Percentiles rank a stretch among this genome's conserved stretches.
Evolutionary conservation across 2,329 filamentous ascomycete genomes (phyloP).

Genomic region (Aaosphaeria arxii): DNA sequence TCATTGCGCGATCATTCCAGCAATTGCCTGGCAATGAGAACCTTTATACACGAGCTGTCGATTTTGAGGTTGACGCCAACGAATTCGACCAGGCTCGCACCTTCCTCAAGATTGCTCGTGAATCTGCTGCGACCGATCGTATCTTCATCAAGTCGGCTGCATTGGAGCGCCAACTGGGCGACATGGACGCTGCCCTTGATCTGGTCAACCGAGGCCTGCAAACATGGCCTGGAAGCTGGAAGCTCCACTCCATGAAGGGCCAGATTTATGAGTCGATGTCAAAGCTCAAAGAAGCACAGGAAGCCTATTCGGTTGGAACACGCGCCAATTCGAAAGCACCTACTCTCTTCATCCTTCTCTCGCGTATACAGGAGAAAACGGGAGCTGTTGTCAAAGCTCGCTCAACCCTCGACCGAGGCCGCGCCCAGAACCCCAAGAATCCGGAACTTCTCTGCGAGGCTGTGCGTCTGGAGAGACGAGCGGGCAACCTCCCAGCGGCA

Average conservation of each 20-base stretch:
- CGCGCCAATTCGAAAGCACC: slow-evolving; percentile 82
- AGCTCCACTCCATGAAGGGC: slow-evolving; percentile 98
- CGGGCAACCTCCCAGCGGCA: slow-evolving; percentile 78
- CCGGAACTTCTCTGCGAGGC: slow-evolving; percentile 87
- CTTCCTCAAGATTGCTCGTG: slow-evolving; percentile 76
- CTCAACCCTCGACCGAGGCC: slow-evolving; percentile 86
- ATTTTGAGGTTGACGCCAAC: slow-evolving; percentile 87
- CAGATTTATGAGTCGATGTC: slow-evolving; percentile 89
- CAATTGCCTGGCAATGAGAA: slow-evolving; percentile 97
- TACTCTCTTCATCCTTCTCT: slow-evolving; percentile 84
- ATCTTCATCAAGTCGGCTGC: slow-evolving; percentile 97
- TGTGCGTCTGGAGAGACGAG: slow-evolving; percentile 87
- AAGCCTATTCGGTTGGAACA: slow-evolving; percentile 85
- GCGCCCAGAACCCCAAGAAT: slow-evolving; percentile 81
- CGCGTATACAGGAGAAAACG: slow-evolving; percentile 79
- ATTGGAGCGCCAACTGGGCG: slow-evolving; percentile 82
- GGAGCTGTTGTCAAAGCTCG: slow-evolving; percentile 88
- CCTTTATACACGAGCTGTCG: slow-evolving; percentile 95
- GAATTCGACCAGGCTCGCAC: slow-evolving; percentile 78
- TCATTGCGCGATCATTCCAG: slow-evolving; percentile 86
- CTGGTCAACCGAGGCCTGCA: slow-evolving; percentile 84
- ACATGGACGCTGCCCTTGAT: slow-evolving; percentile 77
- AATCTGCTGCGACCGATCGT: slow-evolving; percentile 88
- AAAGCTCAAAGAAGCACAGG: slow-evolving; percentile 78
- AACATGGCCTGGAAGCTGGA: slow-evolving; percentile 78